phyloP scores from a whole-genome alignment of 1,284 basidiomycete species.

The Malassezia globosa region DNA sequence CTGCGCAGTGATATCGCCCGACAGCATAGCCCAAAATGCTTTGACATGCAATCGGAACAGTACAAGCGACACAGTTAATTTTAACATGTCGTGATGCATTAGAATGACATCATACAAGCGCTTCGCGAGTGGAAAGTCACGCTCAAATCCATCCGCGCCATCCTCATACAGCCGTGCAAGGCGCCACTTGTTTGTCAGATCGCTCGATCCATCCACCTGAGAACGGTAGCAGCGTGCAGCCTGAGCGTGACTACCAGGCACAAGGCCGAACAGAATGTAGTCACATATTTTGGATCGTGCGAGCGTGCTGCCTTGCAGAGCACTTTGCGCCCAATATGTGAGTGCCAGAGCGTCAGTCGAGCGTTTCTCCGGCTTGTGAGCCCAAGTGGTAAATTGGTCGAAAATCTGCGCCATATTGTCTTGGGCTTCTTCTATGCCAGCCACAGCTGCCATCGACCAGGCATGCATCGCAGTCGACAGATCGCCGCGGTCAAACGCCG shows the following conservation, averaged over 20 bases:
- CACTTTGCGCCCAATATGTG: conserved; percentile 85
- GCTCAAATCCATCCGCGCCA: conserved; percentile 67
- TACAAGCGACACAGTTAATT: conserved; percentile 49
- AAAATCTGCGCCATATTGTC: conserved; percentile 89
- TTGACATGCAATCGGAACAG: conserved; percentile 69
- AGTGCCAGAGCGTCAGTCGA: conserved; percentile 63
- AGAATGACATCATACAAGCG: conserved; percentile 83
- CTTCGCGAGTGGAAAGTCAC: conserved; percentile 90
- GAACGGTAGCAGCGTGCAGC: conserved; percentile 1
- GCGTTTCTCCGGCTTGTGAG: conserved; percentile 6
- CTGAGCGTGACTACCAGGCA: neutral
- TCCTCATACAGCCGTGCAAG: conserved; percentile 98
- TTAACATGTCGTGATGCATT: conserved; percentile 71
- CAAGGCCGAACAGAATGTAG: conserved; percentile 66
- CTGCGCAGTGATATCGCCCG: conserved; percentile 6
- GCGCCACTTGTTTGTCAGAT: conserved; percentile 58
- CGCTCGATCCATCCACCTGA: neutral
- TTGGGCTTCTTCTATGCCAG: conserved; percentile 82
- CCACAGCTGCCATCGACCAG: conserved; percentile 76
- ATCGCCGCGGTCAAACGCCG: conserved; percentile 36
- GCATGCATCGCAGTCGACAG: conserved; percentile 28
- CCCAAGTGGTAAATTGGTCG: conserved; percentile 54
- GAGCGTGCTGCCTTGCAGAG: conserved; percentile 83
- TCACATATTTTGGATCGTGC: conserved; percentile 81
- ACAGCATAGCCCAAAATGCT: conserved; percentile 58